Conservation (phyloP, 495 filamentous ascomycete species). For the Neurospora pannonica region DNA sequence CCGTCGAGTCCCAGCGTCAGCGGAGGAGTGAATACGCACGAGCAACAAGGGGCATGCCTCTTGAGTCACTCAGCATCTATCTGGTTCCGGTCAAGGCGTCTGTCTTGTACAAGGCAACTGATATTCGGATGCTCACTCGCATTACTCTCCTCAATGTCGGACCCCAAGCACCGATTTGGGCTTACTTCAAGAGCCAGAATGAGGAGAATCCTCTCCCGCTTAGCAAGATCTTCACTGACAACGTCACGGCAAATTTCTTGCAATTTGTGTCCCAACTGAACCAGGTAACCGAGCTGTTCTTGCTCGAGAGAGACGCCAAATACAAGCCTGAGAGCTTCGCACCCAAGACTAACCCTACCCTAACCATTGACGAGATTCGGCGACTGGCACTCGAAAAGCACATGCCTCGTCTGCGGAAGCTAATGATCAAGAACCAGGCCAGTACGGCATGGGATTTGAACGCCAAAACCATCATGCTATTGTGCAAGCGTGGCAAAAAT, state of each 20-base stretch:
- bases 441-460: constrained; percentile 46
- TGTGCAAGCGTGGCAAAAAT: constrained; percentile 35
- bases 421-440: constrained; percentile 43
- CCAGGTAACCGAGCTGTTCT: constrained; percentile 44
- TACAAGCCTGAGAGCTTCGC: constrained; percentile 40
- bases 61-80: constrained; percentile 44
- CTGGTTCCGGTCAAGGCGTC: constrained; percentile 48
- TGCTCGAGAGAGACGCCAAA: constrained; percentile 45
- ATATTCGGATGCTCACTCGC: constrained; percentile 39
- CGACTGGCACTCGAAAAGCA: constrained; percentile 41
- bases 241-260: constrained; percentile 44
- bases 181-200: constrained; percentile 41
- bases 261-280: constrained; percentile 40
- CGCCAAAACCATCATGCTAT: constrained; percentile 34
- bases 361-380: constrained; percentile 45
- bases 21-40: constrained; percentile 42
- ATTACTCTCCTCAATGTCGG: constrained; percentile 55
- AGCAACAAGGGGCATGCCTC: constrained; percentile 41
- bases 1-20: constrained; percentile 7
- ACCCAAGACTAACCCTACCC: constrained; percentile 31
- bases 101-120: constrained; percentile 41
- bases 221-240: constrained; percentile 50
- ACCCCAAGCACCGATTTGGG: constrained; percentile 48
- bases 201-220: constrained; percentile 38
- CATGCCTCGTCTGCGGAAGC: constrained; percentile 26